Evolutionary conservation across 106 monocot genomes (phyloP), one percentile per base, ranked within the genome.

Genomic region (Dendrobium huoshanense): DNA sequence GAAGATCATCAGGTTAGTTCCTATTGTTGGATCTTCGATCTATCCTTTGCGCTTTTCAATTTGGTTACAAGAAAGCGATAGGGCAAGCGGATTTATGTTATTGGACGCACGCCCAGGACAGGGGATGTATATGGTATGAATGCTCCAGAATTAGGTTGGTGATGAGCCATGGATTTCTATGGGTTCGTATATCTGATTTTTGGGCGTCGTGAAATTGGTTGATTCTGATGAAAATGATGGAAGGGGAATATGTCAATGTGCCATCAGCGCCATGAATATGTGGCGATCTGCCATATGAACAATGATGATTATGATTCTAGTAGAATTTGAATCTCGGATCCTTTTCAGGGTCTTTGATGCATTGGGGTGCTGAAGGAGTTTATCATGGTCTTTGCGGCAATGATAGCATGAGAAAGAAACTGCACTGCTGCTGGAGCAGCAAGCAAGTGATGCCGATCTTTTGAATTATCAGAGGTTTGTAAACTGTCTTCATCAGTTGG

Each of bases 381-480:
- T 75, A 75, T 92, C 13, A 90, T 77, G 82, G 75, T 44, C 70
- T 75, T 19, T 92, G 94, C 41, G 67, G n/a, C 41, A 90, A 89
- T 43, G 82, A 86, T 10, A 54, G 15, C 54, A 67, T 86, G 72
- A 90, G 81, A 80, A 84, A 85, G 51, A 86, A 87, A 77, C 55
- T 96, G 80, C 56, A 48, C 3, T 78, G 55, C 47, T 90, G 45
- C 73, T 92, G 59, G 85, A 79, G 73, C 59, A 96, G 55, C 75
- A 82, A 77, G 86, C 87, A 15, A 83, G 61, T 7, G 82, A 92
- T 54, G 82, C 86, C 11, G 94, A 88, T 5, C 82, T 94, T 41
- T 72, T 96, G 67, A 86, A 94, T 33, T 90, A 80, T 44, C 86
- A 92, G 43, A 82, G 94, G 17, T 92, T 92, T 81, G 90, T 94